These are phyloP conservation scores for Discostella stelligeroides DNA, from an alignment of 108 stramenopile genomes.

Conservation along the genomic window DNA sequence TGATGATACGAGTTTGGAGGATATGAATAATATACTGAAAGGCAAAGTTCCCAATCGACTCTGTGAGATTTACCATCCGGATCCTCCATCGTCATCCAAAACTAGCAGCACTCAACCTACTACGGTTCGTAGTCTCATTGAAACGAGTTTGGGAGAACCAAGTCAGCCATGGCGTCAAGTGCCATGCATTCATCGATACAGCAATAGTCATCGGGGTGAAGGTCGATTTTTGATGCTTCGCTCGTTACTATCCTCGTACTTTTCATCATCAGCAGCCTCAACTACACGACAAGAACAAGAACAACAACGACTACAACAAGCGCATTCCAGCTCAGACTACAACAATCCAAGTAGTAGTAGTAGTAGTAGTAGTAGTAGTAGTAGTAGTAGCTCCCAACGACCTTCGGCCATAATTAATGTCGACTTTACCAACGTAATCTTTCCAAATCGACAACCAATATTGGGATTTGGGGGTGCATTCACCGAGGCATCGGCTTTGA, in stretches of 20 bases:
- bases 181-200: conserved; percentile 49
- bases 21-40: background rate
- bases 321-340: too few relatives aligned
- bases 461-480: conserved; percentile 97
- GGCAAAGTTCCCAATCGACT: conserved; percentile 11
- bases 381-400: too few relatives aligned
- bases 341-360: too few relatives aligned
- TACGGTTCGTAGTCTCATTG: conserved; percentile 47
- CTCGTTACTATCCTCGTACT: too few relatives aligned
- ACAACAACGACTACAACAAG: background rate
- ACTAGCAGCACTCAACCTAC: background rate
- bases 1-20: background rate
- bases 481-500: conserved; percentile 91
- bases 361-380: too few relatives aligned
- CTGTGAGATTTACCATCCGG: conserved; percentile 17
- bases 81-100: too few relatives aligned
- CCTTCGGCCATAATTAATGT: conserved; percentile 68
- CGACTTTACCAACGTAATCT: conserved; percentile 50
- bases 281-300: too few relatives aligned
- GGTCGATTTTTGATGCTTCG: conserved; percentile 10
- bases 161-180: conserved; percentile 67
- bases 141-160: conserved; percentile 64
- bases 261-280: background rate
- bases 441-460: conserved; percentile 67
- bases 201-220: conserved; percentile 16